These are phyloP conservation scores for Colletotrichum australisinense DNA, from an alignment of 2,329 filamentous ascomycete species.

Conservation along the genomic window DNA sequence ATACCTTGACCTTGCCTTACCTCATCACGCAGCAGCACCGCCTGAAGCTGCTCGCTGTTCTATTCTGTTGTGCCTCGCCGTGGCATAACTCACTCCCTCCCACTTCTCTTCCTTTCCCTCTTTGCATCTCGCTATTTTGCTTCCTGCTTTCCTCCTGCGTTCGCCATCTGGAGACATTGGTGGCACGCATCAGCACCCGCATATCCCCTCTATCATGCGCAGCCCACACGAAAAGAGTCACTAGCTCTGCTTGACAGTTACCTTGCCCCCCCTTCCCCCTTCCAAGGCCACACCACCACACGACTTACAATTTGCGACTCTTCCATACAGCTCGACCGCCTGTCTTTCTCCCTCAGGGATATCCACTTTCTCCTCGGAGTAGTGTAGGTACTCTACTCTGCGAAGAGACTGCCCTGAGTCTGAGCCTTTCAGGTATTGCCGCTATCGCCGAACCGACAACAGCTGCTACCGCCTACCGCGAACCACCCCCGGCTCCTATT, in stretches of 20 bases:
- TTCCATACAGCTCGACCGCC: background rate
- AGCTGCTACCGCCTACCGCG: background rate
- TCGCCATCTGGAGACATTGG: background rate
- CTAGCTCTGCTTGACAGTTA: constrained; percentile 16
- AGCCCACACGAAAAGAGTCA: constrained; percentile 29
- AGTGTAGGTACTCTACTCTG: background rate
- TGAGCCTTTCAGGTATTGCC: background rate
- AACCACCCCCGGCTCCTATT: constrained; percentile 8
- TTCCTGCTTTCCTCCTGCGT: background rate
- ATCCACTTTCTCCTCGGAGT: constrained; percentile 15
- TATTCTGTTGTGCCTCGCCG: background rate
- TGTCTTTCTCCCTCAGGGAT: constrained; percentile 22
- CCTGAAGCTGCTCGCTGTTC: background rate
- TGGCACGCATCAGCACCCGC: constrained; percentile 26
- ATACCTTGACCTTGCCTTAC: background rate
- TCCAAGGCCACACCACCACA: constrained; percentile 12
- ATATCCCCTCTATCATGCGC: constrained; percentile 28
- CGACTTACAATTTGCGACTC: constrained; percentile 13
- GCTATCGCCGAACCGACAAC: constrained; percentile 29
- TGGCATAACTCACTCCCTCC: background rate
- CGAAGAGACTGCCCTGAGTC: background rate
- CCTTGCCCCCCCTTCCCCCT: background rate
- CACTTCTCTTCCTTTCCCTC: background rate
- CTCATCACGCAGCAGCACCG: background rate
- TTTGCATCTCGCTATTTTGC: background rate